Evolutionary conservation across 768 basidiomycete genomes (phyloP), one percentile per base, ranked within the genome.

Genomic region (Tephrocybe sp.): DNA sequence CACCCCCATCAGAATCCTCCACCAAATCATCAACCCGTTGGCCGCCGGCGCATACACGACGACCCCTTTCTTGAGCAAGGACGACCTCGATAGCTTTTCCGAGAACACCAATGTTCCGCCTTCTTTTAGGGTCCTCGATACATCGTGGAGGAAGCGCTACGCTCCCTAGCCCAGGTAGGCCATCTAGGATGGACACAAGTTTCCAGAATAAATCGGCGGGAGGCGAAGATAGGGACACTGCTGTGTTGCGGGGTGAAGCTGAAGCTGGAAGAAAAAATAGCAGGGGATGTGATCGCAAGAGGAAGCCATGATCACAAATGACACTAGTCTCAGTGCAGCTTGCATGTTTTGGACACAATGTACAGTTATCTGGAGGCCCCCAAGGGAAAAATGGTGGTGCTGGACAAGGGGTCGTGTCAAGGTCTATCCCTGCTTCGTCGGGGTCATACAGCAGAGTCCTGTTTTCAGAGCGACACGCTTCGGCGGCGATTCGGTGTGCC

Each of bases 121-220:
- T 89, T 61, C 90, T 74, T 61, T 72, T 80, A 46, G 87, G 87
- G 68, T 93, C 89, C 69, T 87, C 86, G 41, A 83, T 70, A 61
- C 91, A 93, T 38, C 79, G 75, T 32, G 87, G 87, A 21, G 89
- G 82, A 44, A 93, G 73, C 18, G 83, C 88, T 32, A 92, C 76
- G 52, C 86, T 80, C n/a, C 89, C 88, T 19, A 90, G 67, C 26
- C 82, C 79, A 18, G 90, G 91, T 41, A 92, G 63, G 25, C 91
- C 91, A 67, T 92, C 77, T 37, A 82, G 67, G 9, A 73, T 49
- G 34, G 74, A 75, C 47, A 85, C 62, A 35, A 71, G 60, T 59
- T 73, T 74, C 78, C 79, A 81, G 28, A 69, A 60, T 46, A 67
- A 34, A 48, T 76, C 73, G 32, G 66, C 60, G 47, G 73, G 68